Evolutionary conservation across 1,284 basidiomycete species (phyloP), one percentile per base, ranked within the genome.

Genomic region (Mycosarcoma maydis): DNA sequence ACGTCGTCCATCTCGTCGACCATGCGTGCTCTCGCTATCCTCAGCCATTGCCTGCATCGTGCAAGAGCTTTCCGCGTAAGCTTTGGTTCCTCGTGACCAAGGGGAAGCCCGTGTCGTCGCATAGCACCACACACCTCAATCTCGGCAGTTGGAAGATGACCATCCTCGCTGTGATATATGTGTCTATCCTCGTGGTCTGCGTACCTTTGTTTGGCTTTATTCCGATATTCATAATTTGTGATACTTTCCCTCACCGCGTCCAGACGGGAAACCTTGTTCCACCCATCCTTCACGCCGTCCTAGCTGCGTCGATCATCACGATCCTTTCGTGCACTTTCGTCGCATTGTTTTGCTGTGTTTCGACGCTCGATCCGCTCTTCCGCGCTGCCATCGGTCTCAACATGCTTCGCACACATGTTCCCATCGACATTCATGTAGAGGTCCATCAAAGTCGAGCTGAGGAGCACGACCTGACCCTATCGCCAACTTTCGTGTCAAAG

Each of bases 281-380:
- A 0, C 9, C 24, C 5, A n/a, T 67, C 5, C 14, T 23, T 4
- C 19, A 13, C n/a, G 39, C 45, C 6, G 6, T 41, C 0, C 10
- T 52, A 3, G 7, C 39, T 0, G 36, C 53, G 2, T 33, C 23
- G 24, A 10, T 48, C 22, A 30, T 56, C 29, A 48, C 62, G 4
- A 19, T 59, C 10, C 1, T 43, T 1, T 48, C 48, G 10, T 56
- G 64, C 32, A 56, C 37, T 7, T 37, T 45, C 13, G 29, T 57
- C 3, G 58, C 58, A 9, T 1, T 45, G 2, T 68, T 56, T 13
- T 61, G 57, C 22, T 51, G 53, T 1, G 43, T 61, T 10, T 37
- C 50, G 1, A 61, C 53, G 7, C 22, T 68, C 11, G 65, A 68
- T 17, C 65, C 65, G 0, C 22, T 68, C 11, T 68, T 68, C 39